Conservation (phyloP, 352 stramenopile species). For the Pythium utonaiense region DNA sequence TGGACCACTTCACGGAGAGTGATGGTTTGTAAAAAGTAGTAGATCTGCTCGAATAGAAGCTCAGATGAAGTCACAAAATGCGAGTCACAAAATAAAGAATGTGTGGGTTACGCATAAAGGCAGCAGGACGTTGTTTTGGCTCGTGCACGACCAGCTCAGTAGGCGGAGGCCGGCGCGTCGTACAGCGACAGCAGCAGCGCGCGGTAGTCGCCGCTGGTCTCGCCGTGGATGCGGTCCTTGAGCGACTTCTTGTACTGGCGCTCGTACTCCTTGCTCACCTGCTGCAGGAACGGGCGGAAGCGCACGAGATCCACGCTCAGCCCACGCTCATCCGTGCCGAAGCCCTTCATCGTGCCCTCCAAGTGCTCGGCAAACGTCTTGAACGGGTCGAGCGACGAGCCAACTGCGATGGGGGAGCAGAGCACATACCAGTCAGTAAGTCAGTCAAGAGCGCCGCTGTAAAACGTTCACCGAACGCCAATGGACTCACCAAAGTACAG, state of each 20-base stretch:
- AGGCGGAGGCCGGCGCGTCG: conserved; percentile 20
- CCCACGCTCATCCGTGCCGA: conserved; percentile 38
- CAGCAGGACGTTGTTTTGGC: too few relatives aligned
- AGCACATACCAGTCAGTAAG: too few relatives aligned
- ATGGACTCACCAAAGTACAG: conserved; percentile 52
- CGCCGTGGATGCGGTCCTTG: conserved; percentile 36
- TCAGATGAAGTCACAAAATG: background rate
- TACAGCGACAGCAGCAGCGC: conserved; percentile 31
- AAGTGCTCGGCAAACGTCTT: conserved; percentile 30
- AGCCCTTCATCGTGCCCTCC: conserved; percentile 34
- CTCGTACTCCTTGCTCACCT: conserved; percentile 31
- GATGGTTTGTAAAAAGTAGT: background rate
- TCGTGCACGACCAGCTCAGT: background rate
- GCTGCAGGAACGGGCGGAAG: conserved; percentile 25
- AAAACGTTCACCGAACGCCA: too few relatives aligned
- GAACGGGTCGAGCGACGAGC: conserved; percentile 48
- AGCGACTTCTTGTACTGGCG: conserved; percentile 31
- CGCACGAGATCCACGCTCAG: conserved; percentile 30
- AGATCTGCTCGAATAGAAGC: background rate
- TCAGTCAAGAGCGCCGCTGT: too few relatives aligned
- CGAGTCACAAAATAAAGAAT: background rate
- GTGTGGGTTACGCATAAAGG: too few relatives aligned
- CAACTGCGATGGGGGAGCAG: conserved; percentile 39
- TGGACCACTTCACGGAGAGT: conserved; percentile 13
- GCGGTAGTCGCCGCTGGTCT: conserved; percentile 33